Percentiles rank a stretch among this genome's conserved stretches.
These are phyloP conservation scores for Colletotrichum sp. DNA, from an alignment of 2,329 filamentous ascomycete genomes.

Conservation along the genomic window DNA sequence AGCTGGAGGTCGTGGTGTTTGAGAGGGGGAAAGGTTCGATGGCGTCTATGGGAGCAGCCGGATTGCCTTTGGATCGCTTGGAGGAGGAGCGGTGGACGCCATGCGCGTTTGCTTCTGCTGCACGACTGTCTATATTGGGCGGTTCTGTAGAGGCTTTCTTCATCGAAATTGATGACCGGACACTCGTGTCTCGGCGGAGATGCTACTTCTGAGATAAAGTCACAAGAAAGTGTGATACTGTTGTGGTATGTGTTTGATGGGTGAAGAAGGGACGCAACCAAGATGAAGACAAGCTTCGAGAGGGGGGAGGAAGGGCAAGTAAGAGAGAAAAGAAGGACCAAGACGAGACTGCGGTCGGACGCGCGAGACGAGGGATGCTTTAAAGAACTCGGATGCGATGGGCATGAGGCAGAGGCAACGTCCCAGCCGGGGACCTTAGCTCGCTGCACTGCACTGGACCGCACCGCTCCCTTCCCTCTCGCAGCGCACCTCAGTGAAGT, in stretches of 20 bases:
- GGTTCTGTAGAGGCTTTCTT: slow-evolving; percentile 62
- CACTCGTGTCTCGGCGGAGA: slow-evolving; percentile 19
- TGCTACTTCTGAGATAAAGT: not conserved
- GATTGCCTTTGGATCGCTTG: slow-evolving; percentile 43
- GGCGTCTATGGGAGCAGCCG: not conserved
- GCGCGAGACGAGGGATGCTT: slow-evolving; percentile 11
- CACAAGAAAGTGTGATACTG: not conserved
- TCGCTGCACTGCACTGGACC: not conserved
- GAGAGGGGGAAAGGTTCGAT: slow-evolving; percentile 22
- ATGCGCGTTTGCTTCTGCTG: slow-evolving; percentile 60
- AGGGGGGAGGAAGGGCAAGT: not conserved
- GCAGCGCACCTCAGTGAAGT: no score
- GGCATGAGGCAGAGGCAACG: slow-evolving; percentile 17
- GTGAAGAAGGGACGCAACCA: not conserved
- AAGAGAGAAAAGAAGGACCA: not conserved
- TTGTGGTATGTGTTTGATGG: not conserved
- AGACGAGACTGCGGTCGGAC: not conserved
- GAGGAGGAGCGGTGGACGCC: slow-evolving; percentile 46
- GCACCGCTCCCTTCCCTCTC: not conserved
- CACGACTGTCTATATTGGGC: slow-evolving; percentile 61
- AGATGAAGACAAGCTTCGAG: slow-evolving; percentile 9
- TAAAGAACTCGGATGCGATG: slow-evolving; percentile 8
- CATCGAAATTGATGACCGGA: slow-evolving; percentile 57
- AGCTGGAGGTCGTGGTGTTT: slow-evolving; percentile 5
- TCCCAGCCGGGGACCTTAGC: not conserved